Evolutionary conservation across 2,329 filamentous ascomycete species (phyloP).

Genomic region (Nemania sp.): DNA sequence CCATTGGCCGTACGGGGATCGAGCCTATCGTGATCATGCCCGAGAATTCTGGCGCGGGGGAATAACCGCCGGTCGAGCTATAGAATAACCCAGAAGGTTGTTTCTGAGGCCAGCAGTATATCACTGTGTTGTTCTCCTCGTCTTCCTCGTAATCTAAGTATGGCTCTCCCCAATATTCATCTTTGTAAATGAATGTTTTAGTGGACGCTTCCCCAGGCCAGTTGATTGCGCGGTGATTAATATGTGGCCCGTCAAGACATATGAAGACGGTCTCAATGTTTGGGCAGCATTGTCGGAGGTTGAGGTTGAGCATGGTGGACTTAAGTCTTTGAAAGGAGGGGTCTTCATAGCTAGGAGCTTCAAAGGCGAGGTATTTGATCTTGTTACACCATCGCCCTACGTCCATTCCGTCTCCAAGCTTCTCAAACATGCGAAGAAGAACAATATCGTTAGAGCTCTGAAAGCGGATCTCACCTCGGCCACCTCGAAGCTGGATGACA

Average conservation of each 20-base stretch:
- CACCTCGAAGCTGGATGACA: conserved; percentile 27
- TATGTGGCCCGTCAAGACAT: background rate
- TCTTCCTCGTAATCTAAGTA: conserved; percentile 25
- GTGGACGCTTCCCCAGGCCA: conserved; percentile 34
- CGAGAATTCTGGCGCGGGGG: background rate
- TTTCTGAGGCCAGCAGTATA: conserved; percentile 41
- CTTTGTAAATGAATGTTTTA: conserved; percentile 28
- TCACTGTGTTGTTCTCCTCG: too few species aligned
- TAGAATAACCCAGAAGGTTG: too few species aligned
- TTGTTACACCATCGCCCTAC: background rate
- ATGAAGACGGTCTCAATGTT: conserved; percentile 28
- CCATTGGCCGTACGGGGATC: conserved; percentile 15
- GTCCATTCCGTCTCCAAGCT: background rate
- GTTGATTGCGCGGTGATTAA: conserved; percentile 5
- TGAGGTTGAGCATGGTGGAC: too few species aligned
- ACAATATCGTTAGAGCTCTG: conserved; percentile 38
- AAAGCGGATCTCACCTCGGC: conserved; percentile 33
- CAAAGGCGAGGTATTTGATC: conserved; percentile 32
- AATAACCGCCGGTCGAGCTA: too few species aligned
- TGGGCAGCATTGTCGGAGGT: background rate
- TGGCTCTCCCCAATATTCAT: conserved; percentile 24
- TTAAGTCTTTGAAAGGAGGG: too few species aligned
- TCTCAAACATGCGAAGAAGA: background rate
- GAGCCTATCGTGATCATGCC: background rate
- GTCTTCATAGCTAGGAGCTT: too few species aligned